phyloP scores from a whole-genome alignment of 768 basidiomycete genomes.

The Trametes coccinea region DNA sequence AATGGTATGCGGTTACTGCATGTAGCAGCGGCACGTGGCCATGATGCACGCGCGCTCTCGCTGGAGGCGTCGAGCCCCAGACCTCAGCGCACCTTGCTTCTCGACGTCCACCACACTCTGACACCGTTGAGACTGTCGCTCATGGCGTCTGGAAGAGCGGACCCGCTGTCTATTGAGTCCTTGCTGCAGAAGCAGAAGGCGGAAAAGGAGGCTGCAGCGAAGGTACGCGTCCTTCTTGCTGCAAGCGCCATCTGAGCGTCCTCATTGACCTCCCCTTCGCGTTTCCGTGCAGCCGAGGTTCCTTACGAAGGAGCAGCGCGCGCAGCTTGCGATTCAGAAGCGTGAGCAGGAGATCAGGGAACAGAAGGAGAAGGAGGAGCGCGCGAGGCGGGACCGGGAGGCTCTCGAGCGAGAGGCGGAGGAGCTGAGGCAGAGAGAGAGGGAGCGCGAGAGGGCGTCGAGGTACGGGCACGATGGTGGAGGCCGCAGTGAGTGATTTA shows the following conservation, averaged over 20 bases:
- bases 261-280: not conserved
- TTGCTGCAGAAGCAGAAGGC: slow-evolving; percentile 83
- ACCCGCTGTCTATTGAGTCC: slow-evolving; percentile 87
- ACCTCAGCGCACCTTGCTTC: not conserved
- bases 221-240: slow-evolving; percentile 46
- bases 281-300: slow-evolving; percentile 77
- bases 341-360: slow-evolving; percentile 81
- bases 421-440: slow-evolving; percentile 52
- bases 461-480: slow-evolving; percentile 46
- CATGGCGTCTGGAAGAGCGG: slow-evolving; percentile 50
- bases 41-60: not conserved
- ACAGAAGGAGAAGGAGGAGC: slow-evolving; percentile 67
- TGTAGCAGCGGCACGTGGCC: slow-evolving; percentile 10
- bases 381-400: slow-evolving; percentile 60
- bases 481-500: slow-evolving; percentile 42
- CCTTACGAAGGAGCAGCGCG: slow-evolving; percentile 89
- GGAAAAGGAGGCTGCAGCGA: slow-evolving; percentile 88
- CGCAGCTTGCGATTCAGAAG: slow-evolving; percentile 83
- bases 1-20: slow-evolving; percentile 2
- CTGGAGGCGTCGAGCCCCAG: slow-evolving; percentile 1
- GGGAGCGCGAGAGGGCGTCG: slow-evolving; percentile 41
- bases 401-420: slow-evolving; percentile 76
- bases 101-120: not conserved
- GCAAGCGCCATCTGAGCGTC: not conserved
- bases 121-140: not conserved